A percentile compares a stretch with the other conserved stretches of the same genome.
Conservation (phyloP, 768 basidiomycete species). For the Tephrocybe rancida region DNA sequence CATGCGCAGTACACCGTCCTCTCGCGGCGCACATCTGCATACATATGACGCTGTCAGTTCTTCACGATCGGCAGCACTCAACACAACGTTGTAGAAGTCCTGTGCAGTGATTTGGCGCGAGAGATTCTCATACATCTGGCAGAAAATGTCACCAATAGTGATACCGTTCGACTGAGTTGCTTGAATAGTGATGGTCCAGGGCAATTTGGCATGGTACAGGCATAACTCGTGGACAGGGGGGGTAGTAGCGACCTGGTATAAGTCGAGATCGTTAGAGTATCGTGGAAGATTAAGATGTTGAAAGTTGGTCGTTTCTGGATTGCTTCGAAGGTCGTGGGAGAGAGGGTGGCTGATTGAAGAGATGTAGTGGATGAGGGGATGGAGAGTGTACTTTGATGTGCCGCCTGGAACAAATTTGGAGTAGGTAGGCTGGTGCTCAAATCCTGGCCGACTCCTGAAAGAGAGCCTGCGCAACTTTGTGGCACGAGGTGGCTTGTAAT, state of each 20-base stretch:
- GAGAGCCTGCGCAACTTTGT: constrained; percentile 5
- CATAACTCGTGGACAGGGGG: constrained; percentile 48
- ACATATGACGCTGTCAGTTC: constrained; percentile 39
- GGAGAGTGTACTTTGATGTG: constrained; percentile 9
- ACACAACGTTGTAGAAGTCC: constrained; percentile 49
- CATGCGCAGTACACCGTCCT: constrained; percentile 42
- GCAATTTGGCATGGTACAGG: constrained; percentile 49
- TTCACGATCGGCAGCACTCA: constrained; percentile 44
- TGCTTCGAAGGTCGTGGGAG: constrained; percentile 16
- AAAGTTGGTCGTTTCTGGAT: constrained; percentile 13
- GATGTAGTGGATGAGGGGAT: constrained; percentile 12
- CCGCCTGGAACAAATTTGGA: neutral
- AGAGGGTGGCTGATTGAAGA: constrained; percentile 11
- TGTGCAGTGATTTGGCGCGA: constrained; percentile 35
- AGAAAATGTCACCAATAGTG: constrained; percentile 50
- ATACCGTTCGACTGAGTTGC: constrained; percentile 43
- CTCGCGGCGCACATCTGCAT: constrained; percentile 30
- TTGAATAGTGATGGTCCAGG: constrained; percentile 54
- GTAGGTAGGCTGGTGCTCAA: neutral
- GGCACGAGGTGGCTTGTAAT: constrained; percentile 10
- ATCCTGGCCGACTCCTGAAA: neutral
- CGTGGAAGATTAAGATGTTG: constrained; percentile 17
- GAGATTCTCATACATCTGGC: constrained; percentile 41
- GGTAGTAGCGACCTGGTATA: constrained; percentile 40
- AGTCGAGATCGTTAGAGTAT: constrained; percentile 19